phyloP scores from a whole-genome alignment of 2,329 filamentous ascomycete genomes.

The Aspergillus pseudonomiae region DNA sequence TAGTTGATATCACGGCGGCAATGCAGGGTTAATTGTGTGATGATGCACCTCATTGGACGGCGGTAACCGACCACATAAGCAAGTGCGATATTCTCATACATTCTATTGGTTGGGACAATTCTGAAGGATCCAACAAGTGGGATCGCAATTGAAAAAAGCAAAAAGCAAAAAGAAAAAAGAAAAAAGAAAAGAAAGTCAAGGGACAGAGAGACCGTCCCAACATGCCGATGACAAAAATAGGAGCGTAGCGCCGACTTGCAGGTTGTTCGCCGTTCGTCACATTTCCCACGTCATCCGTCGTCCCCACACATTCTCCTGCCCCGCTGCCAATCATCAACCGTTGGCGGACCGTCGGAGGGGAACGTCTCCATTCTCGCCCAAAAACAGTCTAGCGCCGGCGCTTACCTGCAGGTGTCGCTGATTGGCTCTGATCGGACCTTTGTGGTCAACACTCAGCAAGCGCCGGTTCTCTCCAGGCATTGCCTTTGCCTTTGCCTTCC shows the following conservation, averaged over 20 bases:
- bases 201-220: no score
- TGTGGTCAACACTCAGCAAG: neutral
- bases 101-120: neutral
- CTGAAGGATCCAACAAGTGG: neutral
- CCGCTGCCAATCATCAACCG: neutral
- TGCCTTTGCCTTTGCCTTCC: neutral
- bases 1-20: conserved; percentile 21
- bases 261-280: neutral
- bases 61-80: neutral
- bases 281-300: neutral
- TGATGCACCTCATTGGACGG: conserved; percentile 11
- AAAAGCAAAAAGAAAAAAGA: neutral
- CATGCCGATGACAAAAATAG: neutral
- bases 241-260: neutral
- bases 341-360: conserved; percentile 4
- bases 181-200: neutral
- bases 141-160: neutral
- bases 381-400: conserved; percentile 21
- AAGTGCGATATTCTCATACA: neutral
- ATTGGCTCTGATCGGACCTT: neutral
- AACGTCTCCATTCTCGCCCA: neutral
- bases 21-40: conserved; percentile 17
- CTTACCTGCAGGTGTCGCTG: conserved; percentile 22
- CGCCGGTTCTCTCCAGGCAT: neutral
- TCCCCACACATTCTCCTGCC: conserved; percentile 12